Evolutionary conservation across 345 rosid genomes (phyloP).

Genomic region (Dipteronia dyeriana): DNA sequence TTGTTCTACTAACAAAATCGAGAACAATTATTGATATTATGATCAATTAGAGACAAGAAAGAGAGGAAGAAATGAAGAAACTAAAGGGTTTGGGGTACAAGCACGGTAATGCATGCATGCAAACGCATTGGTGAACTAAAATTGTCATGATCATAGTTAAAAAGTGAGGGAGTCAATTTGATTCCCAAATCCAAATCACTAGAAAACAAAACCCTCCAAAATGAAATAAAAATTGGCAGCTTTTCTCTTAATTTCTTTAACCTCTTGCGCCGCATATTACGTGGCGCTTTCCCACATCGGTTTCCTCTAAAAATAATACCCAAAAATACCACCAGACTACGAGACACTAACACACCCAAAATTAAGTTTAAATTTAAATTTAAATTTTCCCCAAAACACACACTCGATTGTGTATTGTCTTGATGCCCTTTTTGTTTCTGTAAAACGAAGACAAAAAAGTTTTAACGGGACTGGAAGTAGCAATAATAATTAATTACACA

Average conservation of each 20-base stretch:
- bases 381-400: too few relatives aligned
- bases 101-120: constrained; percentile 4
- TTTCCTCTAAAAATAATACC: constrained; percentile 21
- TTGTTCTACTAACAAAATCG: background rate
- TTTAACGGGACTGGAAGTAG: constrained; percentile 11
- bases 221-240: constrained; percentile 30
- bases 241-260: constrained; percentile 17
- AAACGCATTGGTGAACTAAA: constrained; percentile 30
- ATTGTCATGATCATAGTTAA: constrained; percentile 1
- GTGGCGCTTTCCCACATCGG: constrained; percentile 47
- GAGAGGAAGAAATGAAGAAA: background rate
- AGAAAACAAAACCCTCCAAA: constrained; percentile 33
- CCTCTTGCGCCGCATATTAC: constrained; percentile 48
- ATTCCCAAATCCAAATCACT: constrained; percentile 55
- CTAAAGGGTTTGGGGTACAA: background rate
- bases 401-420: constrained; percentile 21
- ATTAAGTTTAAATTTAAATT: too few relatives aligned
- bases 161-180: constrained; percentile 20
- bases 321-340: constrained; percentile 23
- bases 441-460: constrained; percentile 21
- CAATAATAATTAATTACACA: background rate
- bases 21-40: background rate
- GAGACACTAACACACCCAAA: background rate
- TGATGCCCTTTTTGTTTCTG: constrained; percentile 14
- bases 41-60: background rate